Base-by-base conservation (phyloP, 768 basidiomycete species). In the Mycena galopus region DNA sequence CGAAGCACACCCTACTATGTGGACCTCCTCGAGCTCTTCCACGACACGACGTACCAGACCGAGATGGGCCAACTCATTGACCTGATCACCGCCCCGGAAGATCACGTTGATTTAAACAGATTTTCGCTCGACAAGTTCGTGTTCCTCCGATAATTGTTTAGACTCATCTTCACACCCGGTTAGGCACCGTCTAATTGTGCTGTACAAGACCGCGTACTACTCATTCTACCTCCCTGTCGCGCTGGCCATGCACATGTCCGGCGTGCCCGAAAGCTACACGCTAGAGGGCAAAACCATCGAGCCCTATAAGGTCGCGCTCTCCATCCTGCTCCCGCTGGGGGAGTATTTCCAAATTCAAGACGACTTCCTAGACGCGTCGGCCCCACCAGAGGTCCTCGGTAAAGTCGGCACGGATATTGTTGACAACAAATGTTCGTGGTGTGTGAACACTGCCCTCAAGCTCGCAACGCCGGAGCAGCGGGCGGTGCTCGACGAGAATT, bases 331-430 rank as follows among this genome's bases (percentile, higher is more conserved):
- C 65, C 95, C 95, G 5, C 88, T 99, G 67, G 97, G 97, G 58
- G 96, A 98, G 82, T 99, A 99, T 84, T 99, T 99, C 91, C 97
- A 99, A 83, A 88, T 97, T 70, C 97, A 99, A 83, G 97, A 99
- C 80, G 97, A 99, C 83, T 98, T 92, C 83, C 90, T 99, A 77
- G 98, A 99, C 82, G 98, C 91, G 80, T 92, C 94, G 23, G 96
- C 93, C 6, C 89, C 94, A 10, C 95, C 96, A 0, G 96, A 96
- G 82, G 88, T 93, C 76, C 93, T 98, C 62, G 97, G 97, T 57
- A 99, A 99, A 85, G 91, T 99, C 70, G 98, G 97, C 25, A 99
- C 97, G 19, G 98, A 99, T 81, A 99, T 99, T 78, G 82, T 98
- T 69, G 97, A 99, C 83, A 98, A 98, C 90, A 99, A 99, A 85